Base-by-base conservation (phyloP, 2,329 filamentous ascomycete species). In the Penicillium rolfsii region DNA sequence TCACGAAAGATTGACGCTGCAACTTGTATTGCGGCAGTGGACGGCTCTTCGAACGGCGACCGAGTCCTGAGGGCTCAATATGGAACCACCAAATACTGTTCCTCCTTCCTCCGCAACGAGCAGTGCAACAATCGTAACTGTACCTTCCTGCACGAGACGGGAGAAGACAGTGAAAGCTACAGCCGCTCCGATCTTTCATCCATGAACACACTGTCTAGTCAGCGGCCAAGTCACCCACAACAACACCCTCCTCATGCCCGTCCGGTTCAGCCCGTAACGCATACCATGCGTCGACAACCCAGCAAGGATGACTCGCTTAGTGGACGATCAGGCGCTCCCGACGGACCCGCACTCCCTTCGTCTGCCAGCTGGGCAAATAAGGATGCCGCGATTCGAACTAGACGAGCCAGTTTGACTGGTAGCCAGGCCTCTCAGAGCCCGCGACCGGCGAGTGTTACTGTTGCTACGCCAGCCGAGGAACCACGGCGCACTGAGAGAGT, bases 61-160 rank as follows among this genome's bases (percentile, higher is more conserved):
- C 84, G 94, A 54, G 84, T 91, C 14, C 80, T 99, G 22, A 86
- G 87, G 68, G 87, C 87, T 12, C 87, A 89, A 74, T 89, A 89
- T 66, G 95, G 95, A 26, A 99, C 95, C 0, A 99, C 95, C 4
- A 99, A 99, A 76, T 99, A 99, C 77, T 99, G 95, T 76, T 99
- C 95, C 0, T 94, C 95, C 4, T 99, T 96, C 82, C 83, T 99
- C 19, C 90, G 96, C 60, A 93, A 96, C 67, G 95, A 99, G 77
- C 90, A 89, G 67, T 99, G 95, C 78, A 93, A 91, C 59, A 99
- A 99, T 72, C 88, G 93, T 55, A 94, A 95, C 64, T 99, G 95
- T 81, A 99, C 97, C 87, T 99, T 99, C 76, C 80, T 99, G 54
- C 95, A 99, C 73, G 96, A 99, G 77, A 91, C 95, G 41, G 96